Conservation (phyloP, 1,284 basidiomycete genomes). For the Ustilago bromivora region DNA sequence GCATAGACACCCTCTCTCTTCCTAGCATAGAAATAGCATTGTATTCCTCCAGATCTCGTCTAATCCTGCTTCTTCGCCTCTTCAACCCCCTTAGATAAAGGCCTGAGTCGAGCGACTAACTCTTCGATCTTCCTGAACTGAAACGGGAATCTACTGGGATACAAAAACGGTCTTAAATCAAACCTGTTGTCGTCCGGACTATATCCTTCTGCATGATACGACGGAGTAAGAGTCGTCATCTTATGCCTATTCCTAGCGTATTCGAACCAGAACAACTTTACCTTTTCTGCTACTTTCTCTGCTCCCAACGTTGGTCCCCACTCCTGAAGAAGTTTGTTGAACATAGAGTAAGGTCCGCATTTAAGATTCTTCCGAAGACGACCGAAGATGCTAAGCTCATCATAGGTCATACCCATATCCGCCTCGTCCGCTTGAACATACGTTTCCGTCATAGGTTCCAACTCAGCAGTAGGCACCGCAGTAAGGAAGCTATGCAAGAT, state of each 20-base stretch:
- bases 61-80: slow-evolving; percentile 8
- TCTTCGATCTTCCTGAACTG: slow-evolving; percentile 96
- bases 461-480: slow-evolving; percentile 92
- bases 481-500: slow-evolving; percentile 84
- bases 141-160: slow-evolving; percentile 92
- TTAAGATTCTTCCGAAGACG: slow-evolving; percentile 94
- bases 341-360: slow-evolving; percentile 96
- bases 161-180: slow-evolving; percentile 94
- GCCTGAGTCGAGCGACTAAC: slow-evolving; percentile 71
- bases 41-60: not conserved
- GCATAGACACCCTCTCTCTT: not conserved
- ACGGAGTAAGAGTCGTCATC: slow-evolving; percentile 98
- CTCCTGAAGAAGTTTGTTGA: slow-evolving; percentile 90
- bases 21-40: not conserved
- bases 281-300: slow-evolving; percentile 89
- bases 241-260: slow-evolving; percentile 97
- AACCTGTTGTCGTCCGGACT: slow-evolving; percentile 97
- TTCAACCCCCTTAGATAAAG: not conserved
- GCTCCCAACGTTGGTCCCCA: slow-evolving; percentile 76
- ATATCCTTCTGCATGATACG: slow-evolving; percentile 90
- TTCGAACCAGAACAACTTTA: slow-evolving; percentile 97
- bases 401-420: slow-evolving; percentile 95
- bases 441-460: slow-evolving; percentile 92
- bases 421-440: slow-evolving; percentile 97
- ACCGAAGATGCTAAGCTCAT: slow-evolving; percentile 93